Evolutionary conservation across 495 filamentous ascomycete genomes (phyloP).

Genomic region (Clohesyomyces aquaticus): DNA sequence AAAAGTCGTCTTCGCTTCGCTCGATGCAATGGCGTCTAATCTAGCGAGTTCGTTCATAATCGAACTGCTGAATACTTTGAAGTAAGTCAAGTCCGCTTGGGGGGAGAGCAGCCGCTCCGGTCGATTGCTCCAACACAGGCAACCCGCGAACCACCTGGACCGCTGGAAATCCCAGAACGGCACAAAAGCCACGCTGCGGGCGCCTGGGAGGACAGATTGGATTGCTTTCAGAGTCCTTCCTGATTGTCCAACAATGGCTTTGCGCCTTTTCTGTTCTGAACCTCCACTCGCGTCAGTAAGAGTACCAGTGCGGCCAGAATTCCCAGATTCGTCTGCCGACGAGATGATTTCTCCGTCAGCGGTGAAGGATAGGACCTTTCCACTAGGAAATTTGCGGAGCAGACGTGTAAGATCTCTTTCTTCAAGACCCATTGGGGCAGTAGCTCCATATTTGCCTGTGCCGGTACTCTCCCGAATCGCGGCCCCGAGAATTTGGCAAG

Average conservation of each 20-base stretch:
- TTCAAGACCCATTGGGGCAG: not conserved
- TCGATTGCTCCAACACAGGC: slow-evolving; percentile 29
- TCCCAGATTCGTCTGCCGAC: slow-evolving; percentile 21
- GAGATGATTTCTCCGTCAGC: slow-evolving; percentile 10
- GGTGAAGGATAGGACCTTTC: slow-evolving; percentile 20
- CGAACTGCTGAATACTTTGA: slow-evolving; percentile 37
- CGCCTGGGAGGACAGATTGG: slow-evolving; percentile 1
- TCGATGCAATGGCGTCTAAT: slow-evolving; percentile 78
- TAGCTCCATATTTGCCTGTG: not conserved
- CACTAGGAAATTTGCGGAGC: slow-evolving; percentile 17
- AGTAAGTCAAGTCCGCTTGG: slow-evolving; percentile 30
- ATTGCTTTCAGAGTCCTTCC: slow-evolving; percentile 4
- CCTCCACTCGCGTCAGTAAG: not conserved
- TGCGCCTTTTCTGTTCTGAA: not conserved
- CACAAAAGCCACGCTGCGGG: slow-evolving; percentile 30
- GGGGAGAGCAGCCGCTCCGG: slow-evolving; percentile 18
- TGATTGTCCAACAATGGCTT: not conserved
- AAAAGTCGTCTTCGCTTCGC: slow-evolving; percentile 90
- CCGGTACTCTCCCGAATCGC: not conserved
- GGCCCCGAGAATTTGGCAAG: slow-evolving; percentile 3
- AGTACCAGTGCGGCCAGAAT: not conserved
- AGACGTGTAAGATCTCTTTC: slow-evolving; percentile 22
- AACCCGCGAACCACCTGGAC: slow-evolving; percentile 32
- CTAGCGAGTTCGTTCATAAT: slow-evolving; percentile 43
- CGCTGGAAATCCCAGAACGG: slow-evolving; percentile 37